Base-by-base conservation (phyloP, 1,284 basidiomycete species). In the Sanghuangporus baumii region DNA sequence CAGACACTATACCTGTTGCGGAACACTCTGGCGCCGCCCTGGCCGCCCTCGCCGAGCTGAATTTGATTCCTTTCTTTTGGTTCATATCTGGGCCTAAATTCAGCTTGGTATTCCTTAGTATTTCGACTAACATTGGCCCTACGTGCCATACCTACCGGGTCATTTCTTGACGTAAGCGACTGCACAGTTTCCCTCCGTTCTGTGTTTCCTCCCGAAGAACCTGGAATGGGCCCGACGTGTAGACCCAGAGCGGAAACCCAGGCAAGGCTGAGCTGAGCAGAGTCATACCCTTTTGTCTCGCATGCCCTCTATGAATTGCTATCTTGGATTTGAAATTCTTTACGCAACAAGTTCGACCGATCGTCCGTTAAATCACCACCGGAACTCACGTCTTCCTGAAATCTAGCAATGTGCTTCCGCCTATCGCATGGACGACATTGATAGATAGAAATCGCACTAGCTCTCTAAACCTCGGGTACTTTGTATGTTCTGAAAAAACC, bases 221-320 rank as follows among this genome's bases (percentile, higher is more conserved):
- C 79, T 3, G 80, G 79, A 59, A 81, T 78, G 1, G 79, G 79
- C 65, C 80, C 74, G 57, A 76, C 73, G 43, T 78, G 75, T 36
- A 70, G 69, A 18, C 74, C 77, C 57, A 77, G 71, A 6, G 72
- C 69, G 26, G 73, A 67, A 16, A 86, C 75, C 83, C 85, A 89
- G 2, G 83, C 85, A 11, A 89, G 74, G 16, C 78, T 78, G 16
- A 88, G 73, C 69, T 89, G 86, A 2, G 80, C 79, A 0, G 81
- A n/a, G n/a, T n/a, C n/a, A n/a, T n/a, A n/a, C n/a, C n/a, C n/a
- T n/a, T n/a, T n/a, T n/a, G n/a, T n/a, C n/a, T n/a, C n/a, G n/a
- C n/a, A n/a, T n/a, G 14, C 72, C 71, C 31, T 83, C 75, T 1
- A 84, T 82, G 9, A 88, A 26, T 74, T 57, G 76, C 74, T 52